These are phyloP conservation scores for Pseudocercospora ulei DNA, from an alignment of 2,329 filamentous ascomycete species.

Conservation along the genomic window DNA sequence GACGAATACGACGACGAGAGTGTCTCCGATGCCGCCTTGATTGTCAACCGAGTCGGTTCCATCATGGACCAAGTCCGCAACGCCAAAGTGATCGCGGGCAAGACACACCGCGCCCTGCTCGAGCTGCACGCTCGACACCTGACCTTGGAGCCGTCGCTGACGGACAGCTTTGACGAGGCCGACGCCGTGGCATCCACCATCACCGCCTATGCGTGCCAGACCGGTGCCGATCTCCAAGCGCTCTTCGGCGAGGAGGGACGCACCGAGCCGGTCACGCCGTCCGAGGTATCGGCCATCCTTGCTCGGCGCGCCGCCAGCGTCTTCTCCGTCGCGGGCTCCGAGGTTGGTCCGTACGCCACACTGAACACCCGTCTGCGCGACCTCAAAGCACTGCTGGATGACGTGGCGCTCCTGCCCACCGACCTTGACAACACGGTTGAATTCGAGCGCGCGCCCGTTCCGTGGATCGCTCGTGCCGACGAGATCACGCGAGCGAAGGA, in stretches of 20 bases:
- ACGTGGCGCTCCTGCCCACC: constrained; percentile 55
- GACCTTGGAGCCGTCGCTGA: constrained; percentile 58
- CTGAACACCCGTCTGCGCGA: constrained; percentile 58
- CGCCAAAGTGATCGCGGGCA: constrained; percentile 71
- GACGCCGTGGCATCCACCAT: constrained; percentile 57
- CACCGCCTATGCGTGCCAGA: constrained; percentile 54
- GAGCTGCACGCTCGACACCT: constrained; percentile 69
- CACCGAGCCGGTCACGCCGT: constrained; percentile 55
- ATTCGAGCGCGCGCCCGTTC: constrained; percentile 61
- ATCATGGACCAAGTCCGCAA: constrained; percentile 68
- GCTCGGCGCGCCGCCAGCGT: constrained; percentile 46
- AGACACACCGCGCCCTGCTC: constrained; percentile 64
- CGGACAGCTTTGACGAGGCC: constrained; percentile 59
- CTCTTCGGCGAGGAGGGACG: constrained; percentile 64
- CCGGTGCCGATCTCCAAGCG: constrained; percentile 56
- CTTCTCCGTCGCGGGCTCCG: constrained; percentile 44
- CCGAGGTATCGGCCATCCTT: constrained; percentile 57
- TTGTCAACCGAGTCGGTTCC: constrained; percentile 60
- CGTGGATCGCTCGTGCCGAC: constrained; percentile 74
- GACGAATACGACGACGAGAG: constrained; percentile 55
- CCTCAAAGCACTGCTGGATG: constrained; percentile 55
- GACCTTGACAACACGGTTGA: constrained; percentile 41
- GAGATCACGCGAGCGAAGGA: constrained; percentile 75
- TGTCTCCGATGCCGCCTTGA: constrained; percentile 43
- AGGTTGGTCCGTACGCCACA: constrained; percentile 60